These are phyloP conservation scores for Capsicum chinense DNA, from an alignment of 257 asterid genomes.

Conservation along the genomic window DNA sequence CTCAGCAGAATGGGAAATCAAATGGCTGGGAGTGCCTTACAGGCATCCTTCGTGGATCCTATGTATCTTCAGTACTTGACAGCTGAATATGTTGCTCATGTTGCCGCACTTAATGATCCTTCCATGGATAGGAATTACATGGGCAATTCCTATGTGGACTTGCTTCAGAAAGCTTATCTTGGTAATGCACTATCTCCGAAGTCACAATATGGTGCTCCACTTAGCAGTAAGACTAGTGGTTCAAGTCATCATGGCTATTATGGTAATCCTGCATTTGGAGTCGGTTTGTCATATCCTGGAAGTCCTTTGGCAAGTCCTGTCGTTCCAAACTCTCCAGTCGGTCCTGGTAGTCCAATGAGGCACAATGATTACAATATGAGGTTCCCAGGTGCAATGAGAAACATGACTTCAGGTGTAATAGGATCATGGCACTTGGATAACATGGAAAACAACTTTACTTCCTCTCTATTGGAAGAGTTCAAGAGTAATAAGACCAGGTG, in stretches of 20 bases:
- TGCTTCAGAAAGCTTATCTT: slow-evolving; percentile 83
- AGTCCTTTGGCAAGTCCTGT: slow-evolving; percentile 73
- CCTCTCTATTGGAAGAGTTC: slow-evolving; percentile 89
- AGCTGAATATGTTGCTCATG: slow-evolving; percentile 71
- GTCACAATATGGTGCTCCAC: slow-evolving; percentile 67
- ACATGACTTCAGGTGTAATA: slow-evolving; percentile 61
- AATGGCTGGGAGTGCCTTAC: slow-evolving; percentile 59
- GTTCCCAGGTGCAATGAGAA: slow-evolving; percentile 70
- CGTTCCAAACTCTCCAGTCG: slow-evolving; percentile 63
- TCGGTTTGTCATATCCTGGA: slow-evolving; percentile 85
- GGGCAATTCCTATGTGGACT: slow-evolving; percentile 72
- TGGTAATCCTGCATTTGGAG: slow-evolving; percentile 66
- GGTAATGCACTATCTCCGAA: slow-evolving; percentile 73
- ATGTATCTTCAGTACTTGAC: slow-evolving; percentile 78
- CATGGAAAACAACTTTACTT: slow-evolving; percentile 67
- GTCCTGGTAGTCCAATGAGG: slow-evolving; percentile 86
- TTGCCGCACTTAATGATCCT: slow-evolving; percentile 72
- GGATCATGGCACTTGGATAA: slow-evolving; percentile 89
- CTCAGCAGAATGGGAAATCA: slow-evolving; percentile 67
- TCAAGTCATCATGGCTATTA: slow-evolving; percentile 81
- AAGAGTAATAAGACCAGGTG: slow-evolving; percentile 86
- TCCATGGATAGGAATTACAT: slow-evolving; percentile 66
- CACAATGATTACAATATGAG: slow-evolving; percentile 73
- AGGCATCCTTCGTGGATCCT: slow-evolving; percentile 71
- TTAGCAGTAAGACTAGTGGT: slow-evolving; percentile 53